Conservation (phyloP, 2,329 filamentous ascomycete species). For the Periconia digitata region DNA sequence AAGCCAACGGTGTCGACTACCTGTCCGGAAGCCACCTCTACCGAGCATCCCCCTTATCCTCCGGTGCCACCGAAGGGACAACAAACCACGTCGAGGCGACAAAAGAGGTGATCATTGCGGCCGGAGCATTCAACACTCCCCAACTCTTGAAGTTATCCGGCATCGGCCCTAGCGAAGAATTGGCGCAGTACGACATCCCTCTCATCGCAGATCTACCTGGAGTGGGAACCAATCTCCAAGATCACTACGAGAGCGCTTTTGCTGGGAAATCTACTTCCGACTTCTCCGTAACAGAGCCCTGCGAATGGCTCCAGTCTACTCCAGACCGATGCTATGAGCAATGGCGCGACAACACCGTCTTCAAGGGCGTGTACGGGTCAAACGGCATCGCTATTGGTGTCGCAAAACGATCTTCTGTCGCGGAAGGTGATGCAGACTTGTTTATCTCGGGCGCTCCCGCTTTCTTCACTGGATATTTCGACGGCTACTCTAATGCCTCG, state of each 20-base stretch:
- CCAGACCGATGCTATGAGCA: constrained; percentile 50
- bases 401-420: constrained; percentile 43
- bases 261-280: constrained; percentile 56
- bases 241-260: constrained; percentile 56
- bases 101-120: constrained; percentile 29
- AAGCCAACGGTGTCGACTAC: constrained; percentile 46
- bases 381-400: constrained; percentile 57
- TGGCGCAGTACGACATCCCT: constrained; percentile 57
- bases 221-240: constrained; percentile 66
- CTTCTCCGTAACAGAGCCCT: constrained; percentile 37
- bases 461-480: constrained; percentile 57
- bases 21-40: constrained; percentile 44
- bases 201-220: constrained; percentile 60
- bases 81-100: constrained; percentile 31
- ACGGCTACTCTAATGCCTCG: constrained; percentile 53
- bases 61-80: constrained; percentile 16
- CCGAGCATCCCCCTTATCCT: constrained; percentile 37
- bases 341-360: constrained; percentile 41
- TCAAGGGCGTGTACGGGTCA: constrained; percentile 50
- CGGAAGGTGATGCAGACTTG: constrained; percentile 52
- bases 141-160: constrained; percentile 66
- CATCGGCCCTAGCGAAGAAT: constrained; percentile 59
- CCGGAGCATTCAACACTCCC: constrained; percentile 63
- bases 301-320: constrained; percentile 41
- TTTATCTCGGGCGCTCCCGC: constrained; percentile 58